A percentile compares a stretch with the other conserved stretches of the same genome.
These are phyloP conservation scores for Melastoma candidum DNA, from an alignment of 441 rosid genomes.

Conservation along the genomic window DNA sequence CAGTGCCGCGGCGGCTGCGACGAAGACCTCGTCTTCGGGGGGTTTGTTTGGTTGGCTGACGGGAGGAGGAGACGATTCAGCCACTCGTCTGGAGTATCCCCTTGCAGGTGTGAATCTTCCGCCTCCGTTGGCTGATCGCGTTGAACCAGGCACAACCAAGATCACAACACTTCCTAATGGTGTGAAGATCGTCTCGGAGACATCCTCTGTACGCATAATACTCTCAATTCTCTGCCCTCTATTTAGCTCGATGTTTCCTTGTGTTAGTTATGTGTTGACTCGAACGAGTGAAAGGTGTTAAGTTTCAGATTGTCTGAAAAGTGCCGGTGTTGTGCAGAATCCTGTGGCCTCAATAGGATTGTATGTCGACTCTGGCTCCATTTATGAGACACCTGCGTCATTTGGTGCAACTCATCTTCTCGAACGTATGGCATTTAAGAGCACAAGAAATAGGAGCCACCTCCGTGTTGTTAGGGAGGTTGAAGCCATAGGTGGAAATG, in stretches of 20 bases:
- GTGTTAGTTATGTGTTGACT: too few species aligned
- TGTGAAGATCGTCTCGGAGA: constrained; percentile 62
- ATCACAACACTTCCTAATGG: constrained; percentile 66
- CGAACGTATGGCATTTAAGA: constrained; percentile 91
- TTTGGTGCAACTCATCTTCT: constrained; percentile 82
- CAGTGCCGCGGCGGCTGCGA: constrained; percentile 51
- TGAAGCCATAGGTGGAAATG: constrained; percentile 83
- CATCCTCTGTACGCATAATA: constrained; percentile 32
- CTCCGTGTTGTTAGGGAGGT: constrained; percentile 78
- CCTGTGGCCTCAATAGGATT: constrained; percentile 79
- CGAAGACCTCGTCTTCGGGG: constrained; percentile 40
- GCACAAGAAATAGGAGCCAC: constrained; percentile 66
- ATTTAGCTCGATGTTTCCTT: not conserved
- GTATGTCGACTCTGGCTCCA: constrained; percentile 74
- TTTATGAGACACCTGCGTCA: constrained; percentile 63
- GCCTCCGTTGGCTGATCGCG: constrained; percentile 50
- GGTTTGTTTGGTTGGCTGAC: constrained; percentile 65
- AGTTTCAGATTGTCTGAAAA: too few species aligned
- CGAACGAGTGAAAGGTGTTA: too few species aligned
- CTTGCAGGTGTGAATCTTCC: constrained; percentile 53
- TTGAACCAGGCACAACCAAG: constrained; percentile 49
- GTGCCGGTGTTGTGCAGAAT: constrained; percentile 25
- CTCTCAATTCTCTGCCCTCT: not conserved
- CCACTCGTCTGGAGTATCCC: constrained; percentile 50
- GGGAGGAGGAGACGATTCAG: constrained; percentile 34